Conservation (phyloP, 257 asterid species). For the Ophiorrhiza pumila region DNA sequence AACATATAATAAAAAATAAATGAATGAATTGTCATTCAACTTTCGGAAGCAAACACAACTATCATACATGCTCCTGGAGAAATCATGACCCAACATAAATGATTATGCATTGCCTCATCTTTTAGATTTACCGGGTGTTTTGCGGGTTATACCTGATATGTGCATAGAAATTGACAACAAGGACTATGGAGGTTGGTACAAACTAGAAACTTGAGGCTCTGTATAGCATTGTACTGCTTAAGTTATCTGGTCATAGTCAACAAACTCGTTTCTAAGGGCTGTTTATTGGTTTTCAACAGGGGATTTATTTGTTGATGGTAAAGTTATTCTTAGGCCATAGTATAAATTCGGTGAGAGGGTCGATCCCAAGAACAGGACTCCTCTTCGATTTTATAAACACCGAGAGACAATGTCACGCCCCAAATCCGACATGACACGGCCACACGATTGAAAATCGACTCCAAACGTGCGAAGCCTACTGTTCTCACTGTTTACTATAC, state of each 20-base stretch:
- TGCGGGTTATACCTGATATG: conserved; percentile 87
- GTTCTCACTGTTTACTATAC: too few species aligned
- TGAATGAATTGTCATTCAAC: too few species aligned
- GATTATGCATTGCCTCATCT: conserved; percentile 16
- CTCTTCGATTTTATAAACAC: conserved; percentile 77
- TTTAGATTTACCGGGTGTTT: conserved; percentile 64
- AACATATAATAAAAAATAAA: too few species aligned
- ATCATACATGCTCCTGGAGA: too few species aligned
- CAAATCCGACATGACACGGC: too few species aligned
- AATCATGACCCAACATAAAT: too few species aligned
- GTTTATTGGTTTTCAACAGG: conserved; percentile 39
- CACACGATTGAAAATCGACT: too few species aligned
- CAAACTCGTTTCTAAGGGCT: not conserved
- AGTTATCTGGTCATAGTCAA: not conserved
- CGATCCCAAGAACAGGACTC: conserved; percentile 56
- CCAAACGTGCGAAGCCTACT: too few species aligned
- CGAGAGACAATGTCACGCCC: too few species aligned
- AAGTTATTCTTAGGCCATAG: conserved; percentile 77
- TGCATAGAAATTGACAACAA: conserved; percentile 80
- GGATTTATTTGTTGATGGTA: conserved; percentile 70
- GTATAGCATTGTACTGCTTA: not conserved
- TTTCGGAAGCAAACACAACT: too few species aligned
- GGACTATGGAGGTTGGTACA: conserved; percentile 78
- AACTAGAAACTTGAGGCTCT: not conserved
- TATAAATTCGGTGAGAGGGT: conserved; percentile 54